Evolutionary conservation across 2,329 filamentous ascomycete genomes (phyloP).

Genomic region (Venturia asperata): DNA sequence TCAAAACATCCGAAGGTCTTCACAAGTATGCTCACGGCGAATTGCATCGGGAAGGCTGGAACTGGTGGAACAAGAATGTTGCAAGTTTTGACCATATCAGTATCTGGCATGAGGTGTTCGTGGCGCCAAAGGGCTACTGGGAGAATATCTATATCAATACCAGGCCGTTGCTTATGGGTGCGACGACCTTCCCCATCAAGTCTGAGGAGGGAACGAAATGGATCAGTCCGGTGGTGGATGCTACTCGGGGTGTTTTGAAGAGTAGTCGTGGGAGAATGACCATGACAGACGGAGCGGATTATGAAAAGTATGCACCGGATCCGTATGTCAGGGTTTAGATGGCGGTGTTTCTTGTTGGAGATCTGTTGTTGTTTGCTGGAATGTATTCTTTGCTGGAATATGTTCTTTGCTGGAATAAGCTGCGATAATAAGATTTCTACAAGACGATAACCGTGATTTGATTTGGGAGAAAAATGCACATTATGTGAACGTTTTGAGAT

Average conservation of each 20-base stretch:
- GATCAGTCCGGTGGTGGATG: constrained; percentile 31
- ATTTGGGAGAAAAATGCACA: no score
- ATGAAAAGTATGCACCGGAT: constrained; percentile 11
- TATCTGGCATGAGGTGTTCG: constrained; percentile 51
- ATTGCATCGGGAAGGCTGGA: constrained; percentile 44
- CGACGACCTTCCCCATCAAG: constrained; percentile 18
- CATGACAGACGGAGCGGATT: constrained; percentile 11
- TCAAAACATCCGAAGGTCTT: constrained; percentile 43
- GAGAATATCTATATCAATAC: constrained; percentile 47
- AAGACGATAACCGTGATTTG: no score
- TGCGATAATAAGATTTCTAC: no score
- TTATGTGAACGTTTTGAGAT: no score
- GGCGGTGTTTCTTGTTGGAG: background rate
- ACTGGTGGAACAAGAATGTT: constrained; percentile 40
- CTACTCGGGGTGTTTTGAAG: constrained; percentile 29
- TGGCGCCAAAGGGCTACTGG: constrained; percentile 39
- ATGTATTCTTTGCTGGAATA: no score
- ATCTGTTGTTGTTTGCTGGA: background rate
- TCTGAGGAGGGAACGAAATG: constrained; percentile 23
- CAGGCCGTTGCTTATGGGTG: constrained; percentile 30
- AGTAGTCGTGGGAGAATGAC: constrained; percentile 29
- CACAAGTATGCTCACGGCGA: constrained; percentile 47
- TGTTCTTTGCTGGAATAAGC: no score
- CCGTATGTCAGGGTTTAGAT: background rate
- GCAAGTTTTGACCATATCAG: constrained; percentile 38